phyloP scores from a whole-genome alignment of 768 basidiomycete species.

The Lentinula sp. region DNA sequence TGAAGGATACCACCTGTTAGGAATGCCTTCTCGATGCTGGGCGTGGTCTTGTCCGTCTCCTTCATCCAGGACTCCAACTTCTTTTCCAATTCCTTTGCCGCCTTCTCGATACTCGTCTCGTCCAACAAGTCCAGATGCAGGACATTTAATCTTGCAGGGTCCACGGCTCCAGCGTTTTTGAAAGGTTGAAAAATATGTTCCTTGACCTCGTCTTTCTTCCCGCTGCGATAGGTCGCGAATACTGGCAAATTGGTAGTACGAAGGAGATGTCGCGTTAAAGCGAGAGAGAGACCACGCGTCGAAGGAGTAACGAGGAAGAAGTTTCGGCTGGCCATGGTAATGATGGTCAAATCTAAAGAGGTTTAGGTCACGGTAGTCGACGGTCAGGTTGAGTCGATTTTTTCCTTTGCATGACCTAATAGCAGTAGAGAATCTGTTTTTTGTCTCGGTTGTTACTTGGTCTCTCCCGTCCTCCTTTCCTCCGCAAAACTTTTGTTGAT shows the following conservation, averaged over 20 bases:
- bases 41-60: constrained; percentile 7
- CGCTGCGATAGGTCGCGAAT: constrained; percentile 47
- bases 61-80: constrained; percentile 15
- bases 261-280: constrained; percentile 49
- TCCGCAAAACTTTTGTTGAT: too few species aligned
- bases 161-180: constrained; percentile 27
- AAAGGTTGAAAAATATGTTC: constrained; percentile 31
- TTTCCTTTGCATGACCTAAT: too few species aligned
- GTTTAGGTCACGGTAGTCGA: not conserved
- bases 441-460: too few species aligned
- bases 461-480: too few species aligned
- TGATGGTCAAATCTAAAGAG: constrained; percentile 15
- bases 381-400: too few species aligned
- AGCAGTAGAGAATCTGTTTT: too few species aligned
- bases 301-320: constrained; percentile 52
- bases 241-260: constrained; percentile 45
- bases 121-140: constrained; percentile 46
- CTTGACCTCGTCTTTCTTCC: constrained; percentile 27
- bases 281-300: constrained; percentile 50
- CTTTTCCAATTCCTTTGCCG: constrained; percentile 34
- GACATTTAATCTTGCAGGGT: constrained; percentile 37
- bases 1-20: constrained; percentile 49
- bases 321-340: not conserved
- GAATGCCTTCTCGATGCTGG: constrained; percentile 50
- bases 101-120: constrained; percentile 43